Percentiles rank a stretch among this genome's conserved stretches.
Evolutionary conservation across 306 rosid species (phyloP).

Genomic region (Vigna mungo): DNA sequence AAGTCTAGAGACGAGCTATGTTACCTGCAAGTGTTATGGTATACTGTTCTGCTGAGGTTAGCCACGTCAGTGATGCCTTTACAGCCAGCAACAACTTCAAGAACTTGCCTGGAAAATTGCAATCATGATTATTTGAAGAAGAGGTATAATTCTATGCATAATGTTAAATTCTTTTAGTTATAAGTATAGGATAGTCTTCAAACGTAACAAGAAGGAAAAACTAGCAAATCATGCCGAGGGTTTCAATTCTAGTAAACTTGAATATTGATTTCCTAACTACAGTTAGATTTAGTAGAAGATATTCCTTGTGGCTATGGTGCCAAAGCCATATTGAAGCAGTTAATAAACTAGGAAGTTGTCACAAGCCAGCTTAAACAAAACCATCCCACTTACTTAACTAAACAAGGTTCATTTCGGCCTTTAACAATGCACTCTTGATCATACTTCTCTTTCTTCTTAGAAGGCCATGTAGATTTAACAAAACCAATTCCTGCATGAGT

Average conservation of each 20-base stretch:
- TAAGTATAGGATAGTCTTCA: constrained; percentile 12
- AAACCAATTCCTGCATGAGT: constrained; percentile 86
- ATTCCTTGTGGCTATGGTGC: not conserved
- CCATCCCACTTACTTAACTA: constrained; percentile 65
- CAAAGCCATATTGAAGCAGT: constrained; percentile 17
- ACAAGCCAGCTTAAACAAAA: constrained; percentile 12
- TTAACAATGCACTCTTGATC: constrained; percentile 77
- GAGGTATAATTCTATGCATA: not conserved
- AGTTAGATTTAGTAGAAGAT: not conserved
- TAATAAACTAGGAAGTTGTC: not conserved
- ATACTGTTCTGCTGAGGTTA: constrained; percentile 73
- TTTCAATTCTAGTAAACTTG: constrained; percentile 23
- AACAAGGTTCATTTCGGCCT: constrained; percentile 97
- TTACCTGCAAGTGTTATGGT: constrained; percentile 94
- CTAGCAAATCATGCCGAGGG: not conserved
- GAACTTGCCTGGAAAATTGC: constrained; percentile 77
- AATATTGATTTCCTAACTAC: constrained; percentile 14
- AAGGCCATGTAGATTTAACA: constrained; percentile 82
- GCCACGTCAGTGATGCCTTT: constrained; percentile 69
- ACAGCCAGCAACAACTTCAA: constrained; percentile 93
- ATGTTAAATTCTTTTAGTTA: constrained; percentile 5
- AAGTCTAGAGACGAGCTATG: constrained; percentile 25
- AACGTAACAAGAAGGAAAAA: constrained; percentile 18
- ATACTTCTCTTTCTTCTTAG: constrained; percentile 93
- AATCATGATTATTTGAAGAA: constrained; percentile 36